Evolutionary conservation across 768 basidiomycete species (phyloP).

Genomic region (Trametes villosa): DNA sequence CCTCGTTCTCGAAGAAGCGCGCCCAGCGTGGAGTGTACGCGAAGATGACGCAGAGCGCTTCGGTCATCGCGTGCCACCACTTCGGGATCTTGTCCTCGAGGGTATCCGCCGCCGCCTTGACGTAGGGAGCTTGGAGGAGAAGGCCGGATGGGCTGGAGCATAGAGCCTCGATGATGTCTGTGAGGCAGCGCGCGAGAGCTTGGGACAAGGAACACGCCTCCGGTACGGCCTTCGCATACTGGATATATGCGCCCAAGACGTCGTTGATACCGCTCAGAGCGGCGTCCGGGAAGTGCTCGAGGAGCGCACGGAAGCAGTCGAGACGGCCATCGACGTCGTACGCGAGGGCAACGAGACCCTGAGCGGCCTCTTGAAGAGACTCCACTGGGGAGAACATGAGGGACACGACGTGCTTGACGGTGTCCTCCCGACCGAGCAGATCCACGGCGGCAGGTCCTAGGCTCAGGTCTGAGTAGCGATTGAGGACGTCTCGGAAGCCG

Average conservation of each 20-base stretch:
- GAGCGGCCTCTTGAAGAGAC: constrained; percentile 72
- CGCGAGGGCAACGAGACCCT: constrained; percentile 80
- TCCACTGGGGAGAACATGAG: constrained; percentile 86
- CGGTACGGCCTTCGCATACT: constrained; percentile 63
- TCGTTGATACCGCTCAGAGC: constrained; percentile 71
- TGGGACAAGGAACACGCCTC: constrained; percentile 92
- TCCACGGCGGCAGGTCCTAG: constrained; percentile 53
- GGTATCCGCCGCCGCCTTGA: constrained; percentile 49
- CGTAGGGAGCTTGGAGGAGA: constrained; percentile 57
- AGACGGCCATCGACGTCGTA: constrained; percentile 89
- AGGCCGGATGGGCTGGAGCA: constrained; percentile 76
- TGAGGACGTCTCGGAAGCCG: constrained; percentile 66
- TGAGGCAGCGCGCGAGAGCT: constrained; percentile 88
- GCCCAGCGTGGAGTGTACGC: constrained; percentile 86
- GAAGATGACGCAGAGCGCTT: constrained; percentile 83
- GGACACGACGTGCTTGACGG: constrained; percentile 61
- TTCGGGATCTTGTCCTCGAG: constrained; percentile 60
- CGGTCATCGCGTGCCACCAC: constrained; percentile 85
- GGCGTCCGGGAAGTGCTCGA: constrained; percentile 66
- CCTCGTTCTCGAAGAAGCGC: constrained; percentile 71
- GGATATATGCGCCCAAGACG: constrained; percentile 69
- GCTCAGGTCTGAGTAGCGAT: constrained; percentile 66
- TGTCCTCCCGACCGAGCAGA: constrained; percentile 57
- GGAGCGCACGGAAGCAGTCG: constrained; percentile 83
- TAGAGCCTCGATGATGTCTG: constrained; percentile 89